These are phyloP conservation scores for Globisporangium canariense DNA, from an alignment of 352 stramenopile genomes.

Conservation along the genomic window DNA sequence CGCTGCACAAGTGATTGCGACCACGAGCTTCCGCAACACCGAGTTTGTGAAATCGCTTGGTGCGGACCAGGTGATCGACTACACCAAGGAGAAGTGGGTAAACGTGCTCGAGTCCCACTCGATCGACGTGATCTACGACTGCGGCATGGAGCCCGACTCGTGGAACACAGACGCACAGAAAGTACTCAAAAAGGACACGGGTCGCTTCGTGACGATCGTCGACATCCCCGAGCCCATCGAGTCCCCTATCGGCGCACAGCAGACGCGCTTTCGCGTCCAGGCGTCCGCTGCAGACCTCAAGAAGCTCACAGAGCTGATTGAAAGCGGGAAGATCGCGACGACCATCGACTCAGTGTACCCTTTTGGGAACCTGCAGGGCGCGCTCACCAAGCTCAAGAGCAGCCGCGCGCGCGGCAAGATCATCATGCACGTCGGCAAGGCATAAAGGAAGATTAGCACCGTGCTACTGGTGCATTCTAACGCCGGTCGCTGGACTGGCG, in stretches of 20 bases:
- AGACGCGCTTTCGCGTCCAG: slow-evolving; percentile 19
- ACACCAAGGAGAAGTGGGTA: slow-evolving; percentile 32
- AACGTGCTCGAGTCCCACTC: slow-evolving; percentile 16
- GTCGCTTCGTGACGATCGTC: slow-evolving; percentile 18
- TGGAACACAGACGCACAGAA: background rate
- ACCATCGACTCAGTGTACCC: slow-evolving; percentile 31
- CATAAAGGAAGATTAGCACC: background rate
- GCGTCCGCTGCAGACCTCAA: slow-evolving; percentile 28
- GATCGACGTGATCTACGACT: slow-evolving; percentile 24
- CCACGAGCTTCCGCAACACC: slow-evolving; percentile 49
- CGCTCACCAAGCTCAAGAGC: slow-evolving; percentile 33
- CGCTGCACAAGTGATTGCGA: slow-evolving; percentile 54
- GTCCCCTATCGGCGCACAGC: slow-evolving; percentile 45
- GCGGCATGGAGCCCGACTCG: background rate
- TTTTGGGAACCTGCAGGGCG: slow-evolving; percentile 39
- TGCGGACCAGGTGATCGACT: slow-evolving; percentile 45
- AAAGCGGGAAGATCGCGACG: slow-evolving; percentile 30
- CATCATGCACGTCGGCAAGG: slow-evolving; percentile 32
- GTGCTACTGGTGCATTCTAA: no score
- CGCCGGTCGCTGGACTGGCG: background rate
- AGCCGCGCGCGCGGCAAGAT: slow-evolving; percentile 51
- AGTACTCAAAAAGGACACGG: background rate
- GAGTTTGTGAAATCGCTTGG: slow-evolving; percentile 38
- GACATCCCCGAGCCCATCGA: slow-evolving; percentile 37
- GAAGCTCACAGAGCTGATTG: slow-evolving; percentile 31